Base-by-base conservation (phyloP, 345 rosid genomes). In the Eucalyptus cloeziana region DNA sequence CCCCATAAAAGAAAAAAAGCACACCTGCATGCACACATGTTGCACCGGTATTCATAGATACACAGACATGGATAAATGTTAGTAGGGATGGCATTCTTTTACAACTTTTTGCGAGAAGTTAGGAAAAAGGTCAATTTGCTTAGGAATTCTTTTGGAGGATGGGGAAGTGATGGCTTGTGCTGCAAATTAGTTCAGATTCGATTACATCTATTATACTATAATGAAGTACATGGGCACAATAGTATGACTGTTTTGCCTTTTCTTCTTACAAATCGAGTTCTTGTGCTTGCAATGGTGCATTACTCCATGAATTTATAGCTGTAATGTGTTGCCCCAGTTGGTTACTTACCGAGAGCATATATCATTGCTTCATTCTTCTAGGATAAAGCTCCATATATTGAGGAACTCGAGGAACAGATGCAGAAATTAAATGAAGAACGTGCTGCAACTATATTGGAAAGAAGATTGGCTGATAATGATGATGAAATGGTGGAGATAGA, bases 401-500 rank as follows among this genome's bases (percentile, higher is more conserved):
- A 98, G 92, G 98, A 96, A 93, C 93, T 97, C 79, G 99, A 98
- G 90, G 97, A 93, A 86, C 97, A 93, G 85, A 95, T 97, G 96
- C 98, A 95, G 91, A 95, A 95, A 87, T 96, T 96, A 88, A 94
- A 95, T 90, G 94, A 95, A 90, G 94, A 94, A 81, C 98, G 95
- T 67, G 98, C 99, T 60, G 92, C 93, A 33, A 91, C 98, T 90
- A 64, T 92, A 81, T 80, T 94, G 83, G 98, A 97, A 92, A 96
- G 99, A 93, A 96, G 99, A 94, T 88, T 89, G 80, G 96, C 98
- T 79, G 98, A 96, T 90, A 94, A 94, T 90, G 93, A 93, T 67
- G 99, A 98, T 92, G 98, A 98, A 90, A 94, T 96, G 95, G 87
- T 94, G 90, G 99, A 95, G 92, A 92, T 94, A 88, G 97, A 96